These are phyloP conservation scores for Thermomucor indicae-seudaticae DNA, from an alignment of 371 early-diverging fungal genomes.

Conservation along the genomic window DNA sequence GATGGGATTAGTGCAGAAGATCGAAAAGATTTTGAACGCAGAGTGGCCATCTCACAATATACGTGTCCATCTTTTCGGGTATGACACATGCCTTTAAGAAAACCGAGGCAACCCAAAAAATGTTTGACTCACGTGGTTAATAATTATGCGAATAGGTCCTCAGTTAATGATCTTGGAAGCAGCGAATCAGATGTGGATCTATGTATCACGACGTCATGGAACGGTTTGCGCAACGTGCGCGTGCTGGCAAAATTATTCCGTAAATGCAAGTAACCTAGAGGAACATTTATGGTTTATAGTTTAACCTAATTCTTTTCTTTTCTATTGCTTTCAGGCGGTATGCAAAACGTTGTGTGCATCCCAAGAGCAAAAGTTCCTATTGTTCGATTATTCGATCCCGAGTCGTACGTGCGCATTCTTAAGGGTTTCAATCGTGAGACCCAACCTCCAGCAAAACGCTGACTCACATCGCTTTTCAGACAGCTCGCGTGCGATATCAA, in stretches of 20 bases:
- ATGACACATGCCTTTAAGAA: slow-evolving; percentile 3
- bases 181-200: slow-evolving; percentile 59
- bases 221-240: slow-evolving; percentile 42
- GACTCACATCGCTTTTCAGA: slow-evolving; percentile 11
- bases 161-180: slow-evolving; percentile 52
- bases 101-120: neutral
- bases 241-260: slow-evolving; percentile 34
- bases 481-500: slow-evolving; percentile 79
- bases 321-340: slow-evolving; percentile 39
- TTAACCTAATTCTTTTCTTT: neutral
- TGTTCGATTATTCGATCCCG: slow-evolving; percentile 57
- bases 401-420: slow-evolving; percentile 44
- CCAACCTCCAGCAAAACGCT: neutral
- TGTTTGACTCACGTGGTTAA: too few relatives aligned
- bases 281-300: neutral
- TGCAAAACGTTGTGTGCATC: slow-evolving; percentile 50
- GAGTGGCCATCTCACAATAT: slow-evolving; percentile 61
- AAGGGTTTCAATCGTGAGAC: too few relatives aligned
- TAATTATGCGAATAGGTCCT: slow-evolving; percentile 36
- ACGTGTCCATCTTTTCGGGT: slow-evolving; percentile 63
- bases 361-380: slow-evolving; percentile 66
- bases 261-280: slow-evolving; percentile 23
- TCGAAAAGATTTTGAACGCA: slow-evolving; percentile 46
- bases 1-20: slow-evolving; percentile 47
- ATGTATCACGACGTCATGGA: slow-evolving; percentile 54